phyloP scores from a whole-genome alignment of 1,139 yeast genomes.

The Debaryomyces fabryi region DNA sequence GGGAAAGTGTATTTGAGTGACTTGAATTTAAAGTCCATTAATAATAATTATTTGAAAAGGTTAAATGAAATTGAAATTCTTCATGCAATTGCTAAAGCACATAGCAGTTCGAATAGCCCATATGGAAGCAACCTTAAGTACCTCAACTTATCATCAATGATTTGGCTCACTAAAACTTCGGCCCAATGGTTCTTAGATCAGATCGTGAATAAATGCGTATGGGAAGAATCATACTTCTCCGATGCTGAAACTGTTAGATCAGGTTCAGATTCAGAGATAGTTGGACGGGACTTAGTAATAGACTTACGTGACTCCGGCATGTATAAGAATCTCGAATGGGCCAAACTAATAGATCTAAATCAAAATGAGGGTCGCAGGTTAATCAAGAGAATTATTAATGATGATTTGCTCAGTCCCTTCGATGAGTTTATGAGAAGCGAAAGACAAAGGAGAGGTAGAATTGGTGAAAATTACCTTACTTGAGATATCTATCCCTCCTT shows the following conservation, averaged over 20 bases:
- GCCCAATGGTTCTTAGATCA: constrained; percentile 35
- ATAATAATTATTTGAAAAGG: constrained; percentile 33
- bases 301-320: constrained; percentile 62
- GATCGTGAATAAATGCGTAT: constrained; percentile 17
- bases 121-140: constrained; percentile 26
- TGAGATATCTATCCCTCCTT: constrained; percentile 7
- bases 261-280: not conserved
- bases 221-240: constrained; percentile 11
- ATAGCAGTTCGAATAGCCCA: constrained; percentile 21
- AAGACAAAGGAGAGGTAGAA: constrained; percentile 45
- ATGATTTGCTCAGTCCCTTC: constrained; percentile 31
- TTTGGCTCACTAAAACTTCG: constrained; percentile 53
- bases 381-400: constrained; percentile 35
- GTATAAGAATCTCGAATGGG: constrained; percentile 61
- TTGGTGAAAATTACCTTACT: constrained; percentile 46
- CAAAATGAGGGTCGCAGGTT: constrained; percentile 33
- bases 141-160: constrained; percentile 48
- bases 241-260: constrained; percentile 8
- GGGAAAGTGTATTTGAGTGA: constrained; percentile 46
- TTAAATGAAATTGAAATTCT: constrained; percentile 44
- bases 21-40: constrained; percentile 42
- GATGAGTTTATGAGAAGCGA: constrained; percentile 38
- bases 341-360: constrained; percentile 38
- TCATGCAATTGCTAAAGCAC: constrained; percentile 28
- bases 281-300: constrained; percentile 32